Conservation (phyloP, 2,329 filamentous ascomycete genomes). For the Acrodontium crateriforme region DNA sequence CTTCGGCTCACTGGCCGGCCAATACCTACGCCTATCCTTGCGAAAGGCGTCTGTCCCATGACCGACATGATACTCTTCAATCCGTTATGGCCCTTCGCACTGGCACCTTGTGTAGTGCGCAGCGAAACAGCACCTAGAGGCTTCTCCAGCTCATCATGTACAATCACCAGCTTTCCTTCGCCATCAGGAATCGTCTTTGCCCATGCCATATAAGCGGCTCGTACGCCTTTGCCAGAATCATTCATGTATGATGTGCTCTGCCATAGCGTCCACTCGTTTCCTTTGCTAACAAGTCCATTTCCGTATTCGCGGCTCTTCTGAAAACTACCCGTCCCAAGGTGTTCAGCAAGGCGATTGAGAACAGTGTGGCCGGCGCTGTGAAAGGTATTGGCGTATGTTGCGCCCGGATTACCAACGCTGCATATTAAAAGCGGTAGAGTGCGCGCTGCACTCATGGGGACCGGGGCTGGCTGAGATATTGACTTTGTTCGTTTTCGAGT, state of each 20-base stretch:
- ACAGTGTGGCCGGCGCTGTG: constrained; percentile 80
- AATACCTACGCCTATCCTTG: constrained; percentile 63
- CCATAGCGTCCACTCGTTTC: constrained; percentile 47
- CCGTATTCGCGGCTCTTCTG: constrained; percentile 29
- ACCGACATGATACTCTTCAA: constrained; percentile 51
- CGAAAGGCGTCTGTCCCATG: constrained; percentile 62
- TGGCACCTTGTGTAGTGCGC: constrained; percentile 37
- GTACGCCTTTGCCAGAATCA: constrained; percentile 57
- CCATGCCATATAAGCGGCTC: constrained; percentile 49
- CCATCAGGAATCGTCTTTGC: constrained; percentile 18
- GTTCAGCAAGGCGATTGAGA: constrained; percentile 45
- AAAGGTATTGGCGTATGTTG: constrained; percentile 58
- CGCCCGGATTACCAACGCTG: constrained; percentile 72
- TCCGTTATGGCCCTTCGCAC: constrained; percentile 32
- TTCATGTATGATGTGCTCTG: constrained; percentile 78
- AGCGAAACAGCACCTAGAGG: constrained; percentile 53
- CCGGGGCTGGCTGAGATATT: constrained; percentile 6
- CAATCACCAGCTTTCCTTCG: constrained; percentile 49
- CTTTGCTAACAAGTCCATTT: constrained; percentile 37
- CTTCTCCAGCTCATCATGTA: constrained; percentile 81
- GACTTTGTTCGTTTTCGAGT: too few relatives aligned
- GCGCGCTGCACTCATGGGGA: constrained; percentile 17
- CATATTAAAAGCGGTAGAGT: constrained; percentile 53
- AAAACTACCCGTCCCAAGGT: constrained; percentile 25
- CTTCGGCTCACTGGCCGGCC: constrained; percentile 64